Percentiles rank a stretch among this genome's conserved stretches.
These are phyloP conservation scores for Rhizopogon salebrosus DNA, from an alignment of 768 basidiomycete genomes.

Conservation along the genomic window DNA sequence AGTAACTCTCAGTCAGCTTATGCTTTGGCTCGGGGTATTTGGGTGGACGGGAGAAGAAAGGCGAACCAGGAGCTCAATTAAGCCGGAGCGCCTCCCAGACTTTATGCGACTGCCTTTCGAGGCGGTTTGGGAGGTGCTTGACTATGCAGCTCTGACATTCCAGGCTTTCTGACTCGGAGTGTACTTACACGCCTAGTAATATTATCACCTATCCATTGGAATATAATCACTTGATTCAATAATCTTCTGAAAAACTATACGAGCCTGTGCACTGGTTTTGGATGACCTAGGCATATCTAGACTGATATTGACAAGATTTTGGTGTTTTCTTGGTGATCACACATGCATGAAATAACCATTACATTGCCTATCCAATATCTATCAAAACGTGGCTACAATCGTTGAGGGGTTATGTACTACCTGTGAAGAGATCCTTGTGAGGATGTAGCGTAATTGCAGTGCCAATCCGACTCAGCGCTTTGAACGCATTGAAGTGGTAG, in stretches of 20 bases:
- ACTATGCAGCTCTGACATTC: slow-evolving; percentile 69
- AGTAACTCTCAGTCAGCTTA: slow-evolving; percentile 51
- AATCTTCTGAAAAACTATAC: neutral
- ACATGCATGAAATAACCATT: too few relatives aligned
- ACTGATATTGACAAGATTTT: too few relatives aligned
- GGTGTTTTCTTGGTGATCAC: too few relatives aligned
- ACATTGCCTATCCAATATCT: too few relatives aligned
- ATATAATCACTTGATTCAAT: neutral
- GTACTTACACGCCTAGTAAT: neutral
- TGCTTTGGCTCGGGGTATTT: slow-evolving; percentile 48
- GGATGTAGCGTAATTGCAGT: too few relatives aligned
- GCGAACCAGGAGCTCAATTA: slow-evolving; percentile 55
- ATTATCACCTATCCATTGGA: too few relatives aligned
- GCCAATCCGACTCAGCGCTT: neutral
- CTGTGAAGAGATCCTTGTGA: too few relatives aligned
- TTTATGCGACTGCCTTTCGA: slow-evolving; percentile 29
- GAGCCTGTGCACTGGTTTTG: too few relatives aligned
- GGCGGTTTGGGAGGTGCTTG: slow-evolving; percentile 56
- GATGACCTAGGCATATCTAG: too few relatives aligned
- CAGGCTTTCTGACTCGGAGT: slow-evolving; percentile 9
- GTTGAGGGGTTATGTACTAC: too few relatives aligned
- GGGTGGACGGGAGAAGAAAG: slow-evolving; percentile 38
- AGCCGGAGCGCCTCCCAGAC: slow-evolving; percentile 67
- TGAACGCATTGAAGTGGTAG: slow-evolving; percentile 13
- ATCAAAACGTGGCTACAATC: too few relatives aligned